Conservation (phyloP, 1,139 yeast species). For the Tardiomyces digboiensis region DNA sequence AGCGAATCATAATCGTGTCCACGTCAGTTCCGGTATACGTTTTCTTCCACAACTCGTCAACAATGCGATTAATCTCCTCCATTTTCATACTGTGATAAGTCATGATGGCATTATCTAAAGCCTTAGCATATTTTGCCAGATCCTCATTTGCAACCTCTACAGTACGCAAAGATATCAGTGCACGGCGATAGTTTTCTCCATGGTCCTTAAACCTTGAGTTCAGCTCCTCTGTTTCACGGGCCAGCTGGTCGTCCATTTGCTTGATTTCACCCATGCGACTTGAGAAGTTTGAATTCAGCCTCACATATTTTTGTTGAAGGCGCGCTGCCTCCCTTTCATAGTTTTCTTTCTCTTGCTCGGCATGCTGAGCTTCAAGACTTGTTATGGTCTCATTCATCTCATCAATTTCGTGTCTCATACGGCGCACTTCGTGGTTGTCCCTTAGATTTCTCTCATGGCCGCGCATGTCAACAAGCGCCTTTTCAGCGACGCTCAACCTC, state of each 20-base stretch:
- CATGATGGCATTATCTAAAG: conserved; percentile 91
- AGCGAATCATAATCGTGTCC: conserved; percentile 77
- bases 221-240: conserved; percentile 45
- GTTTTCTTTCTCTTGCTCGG: conserved; percentile 51
- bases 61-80: conserved; percentile 82
- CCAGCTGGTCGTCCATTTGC: conserved; percentile 70
- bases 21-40: conserved; percentile 96
- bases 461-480: conserved; percentile 37
- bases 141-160: conserved; percentile 77
- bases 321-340: conserved; percentile 51
- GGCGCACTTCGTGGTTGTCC: conserved; percentile 45
- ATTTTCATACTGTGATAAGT: conserved; percentile 83
- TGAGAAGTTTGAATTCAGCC: conserved; percentile 58
- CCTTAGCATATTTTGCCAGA: conserved; percentile 70
- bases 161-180: conserved; percentile 71
- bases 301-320: conserved; percentile 47
- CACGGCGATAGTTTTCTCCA: conserved; percentile 52
- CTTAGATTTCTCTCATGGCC: conserved; percentile 43
- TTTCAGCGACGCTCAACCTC: conserved; percentile 23
- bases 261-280: conserved; percentile 78
- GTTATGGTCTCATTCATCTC: conserved; percentile 29
- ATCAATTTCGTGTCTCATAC: conserved; percentile 29
- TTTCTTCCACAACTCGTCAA: conserved; percentile 87
- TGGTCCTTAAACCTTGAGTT: conserved; percentile 63
- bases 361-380: conserved; percentile 45